Evolutionary conservation across 2,329 filamentous ascomycete species (phyloP).

Genomic region (Sporothrix schenckii): DNA sequence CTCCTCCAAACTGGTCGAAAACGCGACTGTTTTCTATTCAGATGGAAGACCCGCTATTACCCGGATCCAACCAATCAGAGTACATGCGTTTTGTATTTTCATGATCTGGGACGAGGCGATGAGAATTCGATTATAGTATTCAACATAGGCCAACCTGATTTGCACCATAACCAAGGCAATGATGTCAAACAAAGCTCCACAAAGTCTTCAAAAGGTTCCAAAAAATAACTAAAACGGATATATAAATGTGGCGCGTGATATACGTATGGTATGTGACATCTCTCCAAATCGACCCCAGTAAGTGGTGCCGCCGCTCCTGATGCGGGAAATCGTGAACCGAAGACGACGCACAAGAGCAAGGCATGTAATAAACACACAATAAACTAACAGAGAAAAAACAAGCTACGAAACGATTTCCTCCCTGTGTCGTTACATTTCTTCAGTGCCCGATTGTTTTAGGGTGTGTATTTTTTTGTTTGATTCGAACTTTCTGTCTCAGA

Average conservation of each 20-base stretch:
- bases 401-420: not conserved
- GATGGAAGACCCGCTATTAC: too few relatives aligned
- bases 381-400: not conserved
- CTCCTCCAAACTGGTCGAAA: too few relatives aligned
- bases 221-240: constrained; percentile 22
- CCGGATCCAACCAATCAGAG: too few relatives aligned
- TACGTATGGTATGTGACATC: constrained; percentile 25
- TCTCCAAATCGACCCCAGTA: not conserved
- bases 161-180: constrained; percentile 60
- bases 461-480: constrained; percentile 6
- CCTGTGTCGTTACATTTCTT: constrained; percentile 19
- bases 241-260: constrained; percentile 24
- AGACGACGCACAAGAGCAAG: not conserved
- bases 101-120: too few relatives aligned
- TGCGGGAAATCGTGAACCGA: constrained; percentile 15
- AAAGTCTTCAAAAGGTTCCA: not conserved
- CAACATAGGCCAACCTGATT: constrained; percentile 73
- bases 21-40: too few relatives aligned
- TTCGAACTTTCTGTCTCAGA: not conserved
- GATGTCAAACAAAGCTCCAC: too few relatives aligned
- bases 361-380: constrained; percentile 15
- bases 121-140: too few relatives aligned
- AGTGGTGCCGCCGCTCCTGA: constrained; percentile 4
- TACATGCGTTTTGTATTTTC: too few relatives aligned
- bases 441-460: too few relatives aligned